Percentiles rank a stretch among this genome's conserved stretches.
Conservation (phyloP, 441 rosid genomes). For the Brassica balearica region DNA sequence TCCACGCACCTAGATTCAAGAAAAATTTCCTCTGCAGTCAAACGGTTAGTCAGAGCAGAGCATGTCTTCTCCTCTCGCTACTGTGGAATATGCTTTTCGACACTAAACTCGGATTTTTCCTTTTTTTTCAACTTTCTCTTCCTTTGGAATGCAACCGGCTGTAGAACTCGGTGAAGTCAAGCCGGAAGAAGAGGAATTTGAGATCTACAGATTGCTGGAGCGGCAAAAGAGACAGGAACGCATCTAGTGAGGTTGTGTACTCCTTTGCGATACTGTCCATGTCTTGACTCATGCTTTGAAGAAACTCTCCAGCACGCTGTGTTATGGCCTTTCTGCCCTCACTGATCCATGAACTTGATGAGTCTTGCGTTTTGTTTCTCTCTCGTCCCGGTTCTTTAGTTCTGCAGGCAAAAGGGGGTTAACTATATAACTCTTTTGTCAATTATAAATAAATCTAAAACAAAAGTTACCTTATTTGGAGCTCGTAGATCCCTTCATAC, state of each 20-base stretch:
- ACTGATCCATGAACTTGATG: constrained; percentile 62
- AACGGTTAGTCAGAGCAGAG: constrained; percentile 37
- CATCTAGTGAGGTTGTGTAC: constrained; percentile 73
- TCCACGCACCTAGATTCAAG: constrained; percentile 37
- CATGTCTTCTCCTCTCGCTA: constrained; percentile 36
- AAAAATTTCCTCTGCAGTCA: constrained; percentile 22
- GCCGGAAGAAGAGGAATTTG: constrained; percentile 89
- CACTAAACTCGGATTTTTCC: constrained; percentile 8
- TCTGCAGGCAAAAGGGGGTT: constrained; percentile 42
- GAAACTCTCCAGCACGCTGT: constrained; percentile 86
- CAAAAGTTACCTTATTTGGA: constrained; percentile 65
- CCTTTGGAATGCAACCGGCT: constrained; percentile 56
- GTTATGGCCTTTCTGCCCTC: constrained; percentile 88
- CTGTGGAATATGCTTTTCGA: constrained; percentile 34
- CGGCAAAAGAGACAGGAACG: constrained; percentile 82
- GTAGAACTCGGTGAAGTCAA: constrained; percentile 92
- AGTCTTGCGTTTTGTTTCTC: constrained; percentile 51
- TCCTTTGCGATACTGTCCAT: constrained; percentile 74
- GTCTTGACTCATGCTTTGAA: constrained; percentile 78
- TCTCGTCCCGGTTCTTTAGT: constrained; percentile 63
- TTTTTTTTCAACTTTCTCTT: constrained; percentile 38
- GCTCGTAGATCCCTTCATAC: constrained; percentile 83
- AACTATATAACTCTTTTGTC: not conserved
- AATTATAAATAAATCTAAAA: not conserved
- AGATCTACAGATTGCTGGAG: constrained; percentile 86